Percentiles rank a stretch among this genome's conserved stretches.
phyloP scores from a whole-genome alignment of 2,329 filamentous ascomycete species.

The Epichloe aotearoae region DNA sequence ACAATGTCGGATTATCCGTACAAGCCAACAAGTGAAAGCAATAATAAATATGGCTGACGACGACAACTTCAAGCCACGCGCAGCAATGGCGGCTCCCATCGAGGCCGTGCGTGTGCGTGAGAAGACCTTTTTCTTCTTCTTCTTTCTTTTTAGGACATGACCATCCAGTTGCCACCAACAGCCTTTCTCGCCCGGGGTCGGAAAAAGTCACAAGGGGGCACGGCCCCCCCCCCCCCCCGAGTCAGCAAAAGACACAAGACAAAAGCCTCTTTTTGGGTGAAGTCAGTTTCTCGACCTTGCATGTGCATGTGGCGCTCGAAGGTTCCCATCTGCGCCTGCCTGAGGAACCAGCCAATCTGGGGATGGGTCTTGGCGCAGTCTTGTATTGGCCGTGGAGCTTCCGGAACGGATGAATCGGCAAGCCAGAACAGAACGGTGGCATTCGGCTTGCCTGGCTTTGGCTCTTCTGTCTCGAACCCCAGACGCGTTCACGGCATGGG shows the following conservation, averaged over 20 bases:
- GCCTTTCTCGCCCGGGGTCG: neutral
- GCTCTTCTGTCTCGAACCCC: neutral
- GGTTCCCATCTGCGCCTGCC: neutral
- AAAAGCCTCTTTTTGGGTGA: neutral
- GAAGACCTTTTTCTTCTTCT: too few species aligned
- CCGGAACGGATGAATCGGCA: slow-evolving; percentile 6
- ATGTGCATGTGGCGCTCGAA: slow-evolving; percentile 2
- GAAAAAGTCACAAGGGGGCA: too few species aligned
- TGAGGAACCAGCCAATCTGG: slow-evolving; percentile 1
- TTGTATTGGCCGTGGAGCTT: slow-evolving; percentile 2
- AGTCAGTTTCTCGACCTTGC: slow-evolving; percentile 3
- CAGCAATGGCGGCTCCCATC: neutral
- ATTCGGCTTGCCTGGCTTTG: neutral
- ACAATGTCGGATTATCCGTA: too few species aligned
- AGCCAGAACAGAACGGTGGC: neutral
- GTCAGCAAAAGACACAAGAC: too few species aligned
- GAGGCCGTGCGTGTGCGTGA: too few species aligned
- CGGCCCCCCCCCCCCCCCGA: too few species aligned
- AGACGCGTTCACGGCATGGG: neutral
- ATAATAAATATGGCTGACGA: neutral
- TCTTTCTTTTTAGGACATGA: neutral
- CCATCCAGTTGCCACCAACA: neutral
- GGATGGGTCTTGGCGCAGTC: slow-evolving; percentile 3
- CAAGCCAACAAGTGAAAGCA: too few species aligned
- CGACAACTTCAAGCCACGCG: neutral